Percentiles rank a stretch among this genome's conserved stretches.
Evolutionary conservation across 768 basidiomycete genomes (phyloP).

Genomic region (Rhizopogon vulgaris): DNA sequence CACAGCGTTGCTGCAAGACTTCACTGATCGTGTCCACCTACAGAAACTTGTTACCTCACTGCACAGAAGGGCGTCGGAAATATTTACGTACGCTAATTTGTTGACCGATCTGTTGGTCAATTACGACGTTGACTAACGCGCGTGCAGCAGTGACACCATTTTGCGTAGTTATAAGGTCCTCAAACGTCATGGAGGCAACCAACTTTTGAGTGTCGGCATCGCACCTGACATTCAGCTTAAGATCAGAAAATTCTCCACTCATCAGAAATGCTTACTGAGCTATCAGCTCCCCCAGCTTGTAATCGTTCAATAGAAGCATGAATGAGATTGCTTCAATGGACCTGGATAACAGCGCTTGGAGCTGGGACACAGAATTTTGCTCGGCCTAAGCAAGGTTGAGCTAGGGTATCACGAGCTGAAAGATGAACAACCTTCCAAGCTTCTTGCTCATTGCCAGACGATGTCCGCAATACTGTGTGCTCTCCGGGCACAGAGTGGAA

Average conservation of each 20-base stretch:
- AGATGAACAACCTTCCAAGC: conserved; percentile 68
- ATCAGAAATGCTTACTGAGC: conserved; percentile 48
- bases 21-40: conserved; percentile 97
- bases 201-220: conserved; percentile 65
- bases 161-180: conserved; percentile 79
- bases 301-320: conserved; percentile 86
- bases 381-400: conserved; percentile 51
- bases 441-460: conserved; percentile 67
- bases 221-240: conserved; percentile 43
- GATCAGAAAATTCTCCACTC: background rate
- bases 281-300: conserved; percentile 80
- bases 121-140: conserved; percentile 88
- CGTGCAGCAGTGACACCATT: conserved; percentile 86
- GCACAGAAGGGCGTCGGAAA: background rate
- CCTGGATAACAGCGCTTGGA: conserved; percentile 69
- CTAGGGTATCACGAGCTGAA: background rate
- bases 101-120: conserved; percentile 96
- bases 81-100: conserved; percentile 74
- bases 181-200: conserved; percentile 69
- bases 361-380: conserved; percentile 72
- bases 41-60: conserved; percentile 6
- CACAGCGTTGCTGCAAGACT: conserved; percentile 88
- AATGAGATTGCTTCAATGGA: conserved; percentile 95
- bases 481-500: conserved; percentile 81
- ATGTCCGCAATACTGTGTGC: conserved; percentile 45